Percentiles rank a stretch among this genome's conserved stretches.
Conservation (phyloP, 768 basidiomycete genomes). For the Pleurotus pulmonarius region DNA sequence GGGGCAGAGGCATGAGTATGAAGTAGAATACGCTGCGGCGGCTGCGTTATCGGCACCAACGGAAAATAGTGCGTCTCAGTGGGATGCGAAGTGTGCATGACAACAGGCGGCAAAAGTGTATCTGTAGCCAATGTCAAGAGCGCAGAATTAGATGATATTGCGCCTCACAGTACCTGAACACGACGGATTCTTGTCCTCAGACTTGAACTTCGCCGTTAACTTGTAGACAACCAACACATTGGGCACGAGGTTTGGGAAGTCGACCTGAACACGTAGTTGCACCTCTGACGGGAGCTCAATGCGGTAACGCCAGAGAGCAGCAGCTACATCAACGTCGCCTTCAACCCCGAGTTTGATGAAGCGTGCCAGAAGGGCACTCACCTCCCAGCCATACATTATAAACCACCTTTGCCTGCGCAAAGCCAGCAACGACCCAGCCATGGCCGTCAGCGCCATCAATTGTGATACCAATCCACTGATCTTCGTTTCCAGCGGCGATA, state of each 20-base stretch:
- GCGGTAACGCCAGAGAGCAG: too few relatives aligned
- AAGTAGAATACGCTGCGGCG: constrained; percentile 41
- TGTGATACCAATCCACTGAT: constrained; percentile 48
- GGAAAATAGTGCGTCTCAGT: constrained; percentile 71
- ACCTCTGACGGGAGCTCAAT: constrained; percentile 14
- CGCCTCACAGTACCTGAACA: constrained; percentile 28
- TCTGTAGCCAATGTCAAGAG: constrained; percentile 28
- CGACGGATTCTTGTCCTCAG: constrained; percentile 20
- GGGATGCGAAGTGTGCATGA: constrained; percentile 55
- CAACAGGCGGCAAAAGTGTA: constrained; percentile 57
- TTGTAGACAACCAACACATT: constrained; percentile 67
- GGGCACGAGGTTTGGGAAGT: constrained; percentile 53
- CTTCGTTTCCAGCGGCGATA: constrained; percentile 18
- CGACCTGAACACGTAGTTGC: constrained; percentile 39
- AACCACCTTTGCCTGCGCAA: constrained; percentile 22
- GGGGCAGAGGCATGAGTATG: constrained; percentile 71
- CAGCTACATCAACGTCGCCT: too few relatives aligned
- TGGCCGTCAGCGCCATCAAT: constrained; percentile 45
- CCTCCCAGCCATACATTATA: too few relatives aligned
- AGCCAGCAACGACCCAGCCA: constrained; percentile 63
- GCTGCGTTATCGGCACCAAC: constrained; percentile 25
- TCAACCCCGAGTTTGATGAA: too few relatives aligned
- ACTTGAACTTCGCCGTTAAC: constrained; percentile 30
- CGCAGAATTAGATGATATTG: neutral
- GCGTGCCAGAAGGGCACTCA: too few relatives aligned